Percentiles rank a stretch among this genome's conserved stretches.
phyloP scores from a whole-genome alignment of 225 moss, liverwort and hornwort species.

The Asterella californica region DNA sequence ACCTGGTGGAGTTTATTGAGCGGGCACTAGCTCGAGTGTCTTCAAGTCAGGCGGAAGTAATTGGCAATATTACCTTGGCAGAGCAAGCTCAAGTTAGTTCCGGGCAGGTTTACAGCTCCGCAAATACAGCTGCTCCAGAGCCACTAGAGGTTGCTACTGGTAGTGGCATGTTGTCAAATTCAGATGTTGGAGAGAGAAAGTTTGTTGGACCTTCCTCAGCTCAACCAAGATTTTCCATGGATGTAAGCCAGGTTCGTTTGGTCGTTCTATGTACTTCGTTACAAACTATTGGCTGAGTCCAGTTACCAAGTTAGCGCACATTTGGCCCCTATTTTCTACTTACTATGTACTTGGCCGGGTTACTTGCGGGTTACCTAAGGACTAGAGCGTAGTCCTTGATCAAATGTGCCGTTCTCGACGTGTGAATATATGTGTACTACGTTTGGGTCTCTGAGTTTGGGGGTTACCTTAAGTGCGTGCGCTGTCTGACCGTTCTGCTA shows the following conservation, averaged over 20 bases:
- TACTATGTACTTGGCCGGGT: no score
- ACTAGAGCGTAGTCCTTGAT: no score
- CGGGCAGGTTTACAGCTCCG: conserved; percentile 35
- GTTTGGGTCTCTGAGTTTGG: no score
- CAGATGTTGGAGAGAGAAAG: conserved; percentile 31
- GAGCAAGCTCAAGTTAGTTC: conserved; percentile 58
- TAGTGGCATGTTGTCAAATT: conserved; percentile 13
- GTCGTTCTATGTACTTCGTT: no score
- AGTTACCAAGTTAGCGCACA: no score
- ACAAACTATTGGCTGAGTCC: no score
- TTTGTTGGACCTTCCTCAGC: conserved; percentile 16
- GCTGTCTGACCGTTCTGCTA: no score
- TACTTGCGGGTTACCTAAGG: no score
- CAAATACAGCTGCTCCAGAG: conserved; percentile 45
- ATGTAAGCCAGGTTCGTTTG: conserved; percentile 19
- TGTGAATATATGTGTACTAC: no score
- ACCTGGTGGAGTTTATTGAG: conserved; percentile 61
- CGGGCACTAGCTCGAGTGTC: conserved; percentile 37
- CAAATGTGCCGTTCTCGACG: no score
- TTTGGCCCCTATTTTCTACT: no score
- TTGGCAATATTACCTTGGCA: conserved; percentile 33
- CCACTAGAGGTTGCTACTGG: conserved; percentile 19
- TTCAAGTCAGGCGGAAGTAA: conserved; percentile 43
- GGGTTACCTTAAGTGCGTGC: no score
- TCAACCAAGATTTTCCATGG: conserved; percentile 33